Conservation (phyloP, 164 flowering plant genomes). For the Houttuynia cordata region DNA sequence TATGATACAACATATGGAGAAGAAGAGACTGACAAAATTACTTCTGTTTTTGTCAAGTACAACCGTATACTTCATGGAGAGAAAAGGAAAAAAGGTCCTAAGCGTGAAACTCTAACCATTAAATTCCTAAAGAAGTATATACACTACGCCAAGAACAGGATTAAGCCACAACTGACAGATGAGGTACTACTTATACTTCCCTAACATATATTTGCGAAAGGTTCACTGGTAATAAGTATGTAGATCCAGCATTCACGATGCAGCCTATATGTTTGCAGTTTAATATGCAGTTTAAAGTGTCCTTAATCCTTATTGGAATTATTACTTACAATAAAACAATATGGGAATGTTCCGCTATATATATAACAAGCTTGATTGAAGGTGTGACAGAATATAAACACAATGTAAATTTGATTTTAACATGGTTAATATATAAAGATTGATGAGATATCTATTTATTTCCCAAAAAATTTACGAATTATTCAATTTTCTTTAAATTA, state of each 20-base stretch:
- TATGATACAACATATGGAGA: conserved; percentile 44
- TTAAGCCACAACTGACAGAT: conserved; percentile 89
- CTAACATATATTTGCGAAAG: neutral
- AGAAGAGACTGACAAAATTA: conserved; percentile 54
- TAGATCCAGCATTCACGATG: neutral
- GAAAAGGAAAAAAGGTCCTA: conserved; percentile 40
- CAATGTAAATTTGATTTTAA: no score
- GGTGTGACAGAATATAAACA: no score
- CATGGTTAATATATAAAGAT: no score
- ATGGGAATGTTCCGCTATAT: no score
- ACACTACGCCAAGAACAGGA: conserved; percentile 88
- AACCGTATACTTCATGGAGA: conserved; percentile 88
- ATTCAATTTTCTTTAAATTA: no score
- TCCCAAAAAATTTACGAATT: no score
- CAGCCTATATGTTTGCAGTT: no score
- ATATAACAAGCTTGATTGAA: no score
- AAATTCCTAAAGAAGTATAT: conserved; percentile 93
- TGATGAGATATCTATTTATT: no score
- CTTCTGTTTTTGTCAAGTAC: conserved; percentile 77
- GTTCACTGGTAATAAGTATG: neutral
- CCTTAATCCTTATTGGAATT: no score
- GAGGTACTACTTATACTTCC: conserved; percentile 38
- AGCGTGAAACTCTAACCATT: conserved; percentile 75
- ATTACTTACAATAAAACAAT: no score
- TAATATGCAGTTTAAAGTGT: no score